phyloP scores from a whole-genome alignment of 83 land plant genomes.

The Picea mariana region DNA sequence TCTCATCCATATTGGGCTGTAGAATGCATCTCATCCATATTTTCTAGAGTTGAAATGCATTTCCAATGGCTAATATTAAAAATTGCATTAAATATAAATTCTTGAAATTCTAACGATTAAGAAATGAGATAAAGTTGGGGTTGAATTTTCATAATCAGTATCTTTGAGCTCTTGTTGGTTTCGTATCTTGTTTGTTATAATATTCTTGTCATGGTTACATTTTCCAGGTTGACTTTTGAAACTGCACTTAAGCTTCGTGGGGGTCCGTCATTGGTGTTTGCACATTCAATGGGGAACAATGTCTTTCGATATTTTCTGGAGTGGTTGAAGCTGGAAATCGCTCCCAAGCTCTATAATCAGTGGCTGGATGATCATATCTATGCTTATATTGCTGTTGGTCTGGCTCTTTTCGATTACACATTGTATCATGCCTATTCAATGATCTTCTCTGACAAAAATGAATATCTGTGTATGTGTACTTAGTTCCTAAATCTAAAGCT shows the following conservation, averaged over 20 bases:
- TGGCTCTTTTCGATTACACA: slow-evolving; percentile 25
- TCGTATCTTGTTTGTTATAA: background rate
- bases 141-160: background rate
- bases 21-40: background rate
- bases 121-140: background rate
- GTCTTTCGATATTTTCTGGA: slow-evolving; percentile 99
- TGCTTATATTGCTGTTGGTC: slow-evolving; percentile 97
- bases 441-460: background rate
- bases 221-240: slow-evolving; percentile 89
- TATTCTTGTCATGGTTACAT: background rate
- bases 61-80: background rate
- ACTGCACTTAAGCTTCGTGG: slow-evolving; percentile 96
- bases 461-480: background rate
- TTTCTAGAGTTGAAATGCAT: background rate
- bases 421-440: background rate
- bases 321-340: slow-evolving; percentile 95
- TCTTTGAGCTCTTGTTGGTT: background rate
- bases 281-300: slow-evolving; percentile 96
- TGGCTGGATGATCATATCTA: slow-evolving; percentile 97
- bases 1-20: too few species aligned
- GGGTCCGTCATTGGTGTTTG: slow-evolving; percentile 95
- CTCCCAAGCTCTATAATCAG: slow-evolving; percentile 76
- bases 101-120: too few species aligned
- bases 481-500: background rate
- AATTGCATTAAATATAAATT: background rate